Conservation (phyloP, 371 early-diverging fungal genomes). For the Mucor irregularis region DNA sequence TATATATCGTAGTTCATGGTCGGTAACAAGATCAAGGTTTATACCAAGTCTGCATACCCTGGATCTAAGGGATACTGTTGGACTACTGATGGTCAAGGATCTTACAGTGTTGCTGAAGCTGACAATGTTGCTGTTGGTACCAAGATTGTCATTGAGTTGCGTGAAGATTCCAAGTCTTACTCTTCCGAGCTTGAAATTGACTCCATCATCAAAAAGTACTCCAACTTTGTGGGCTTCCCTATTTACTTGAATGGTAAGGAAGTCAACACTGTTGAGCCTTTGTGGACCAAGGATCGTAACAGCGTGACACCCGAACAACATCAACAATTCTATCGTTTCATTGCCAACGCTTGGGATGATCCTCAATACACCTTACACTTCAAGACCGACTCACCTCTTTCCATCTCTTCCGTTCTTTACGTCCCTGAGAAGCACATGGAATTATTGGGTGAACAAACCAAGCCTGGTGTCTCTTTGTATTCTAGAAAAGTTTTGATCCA, state of each 20-base stretch:
- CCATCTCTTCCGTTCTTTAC: constrained; percentile 76
- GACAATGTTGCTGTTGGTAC: constrained; percentile 88
- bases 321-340: constrained; percentile 85
- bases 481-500: constrained; percentile 83
- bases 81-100: constrained; percentile 81
- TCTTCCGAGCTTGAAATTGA: constrained; percentile 73
- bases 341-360: constrained; percentile 73
- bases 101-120: constrained; percentile 77
- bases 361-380: constrained; percentile 74
- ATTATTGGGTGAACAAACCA: constrained; percentile 61
- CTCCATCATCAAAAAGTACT: constrained; percentile 92
- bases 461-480: constrained; percentile 79
- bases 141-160: constrained; percentile 89
- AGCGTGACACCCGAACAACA: constrained; percentile 89
- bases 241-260: constrained; percentile 80
- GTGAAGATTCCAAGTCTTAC: constrained; percentile 88
- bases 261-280: constrained; percentile 88
- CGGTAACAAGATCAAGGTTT: constrained; percentile 81
- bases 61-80: constrained; percentile 82
- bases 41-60: constrained; percentile 72
- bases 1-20: constrained; percentile 73
- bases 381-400: constrained; percentile 78
- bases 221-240: constrained; percentile 85
- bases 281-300: constrained; percentile 89
- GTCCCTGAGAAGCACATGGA: constrained; percentile 75